Base-by-base conservation (phyloP, 108 stramenopile genomes). In the Thalassiosira profunda region DNA sequence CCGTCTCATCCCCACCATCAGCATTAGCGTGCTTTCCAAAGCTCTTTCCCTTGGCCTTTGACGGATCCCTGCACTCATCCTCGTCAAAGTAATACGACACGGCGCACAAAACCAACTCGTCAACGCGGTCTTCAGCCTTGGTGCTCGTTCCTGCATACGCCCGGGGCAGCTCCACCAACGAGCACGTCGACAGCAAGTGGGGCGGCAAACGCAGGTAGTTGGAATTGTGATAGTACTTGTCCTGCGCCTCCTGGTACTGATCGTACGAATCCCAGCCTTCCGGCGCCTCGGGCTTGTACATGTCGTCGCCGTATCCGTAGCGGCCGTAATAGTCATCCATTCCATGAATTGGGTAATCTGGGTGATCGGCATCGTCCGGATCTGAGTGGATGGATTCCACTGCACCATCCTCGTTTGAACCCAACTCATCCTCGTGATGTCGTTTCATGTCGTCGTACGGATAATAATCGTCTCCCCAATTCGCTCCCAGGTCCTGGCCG, bases 51-150 rank as follows among this genome's bases (percentile, higher is more conserved):
- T 14, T n/a, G 20, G 67, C 62, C 24, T 82, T 85, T 24, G 86
- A 84, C 36, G 81, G 76, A 44, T 87, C 88, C 60, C 80, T 87
- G 65, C 83, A 85, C 65, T 93, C 92, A 42, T 93, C 92, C 75
- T 93, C 92, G 53, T 93, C 92, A 59, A 88, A 81, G 56, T 87
- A 93, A 63, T 90, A 93, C 8, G 89, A 88, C 6, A 90, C 92
- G 7, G 87, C 81, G 67, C 87, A 63, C 31, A 93, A 80, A 0
- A 90, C 46, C 23, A 88, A 2, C 26, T 77, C 81, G n/a, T 93
- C 91, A n/a, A 74, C 66, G 24, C 80, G 83, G 24, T 82, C 71
- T 5, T 69, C 68, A 4, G 70, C 71, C 26, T 73, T 62, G 0
- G 44, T 30, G 30, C 30, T 54, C 33, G 48, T 49, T 24, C 58